These are phyloP conservation scores for Sclerotinia subarctica DNA, from an alignment of 2,329 filamentous ascomycete species.

Conservation along the genomic window DNA sequence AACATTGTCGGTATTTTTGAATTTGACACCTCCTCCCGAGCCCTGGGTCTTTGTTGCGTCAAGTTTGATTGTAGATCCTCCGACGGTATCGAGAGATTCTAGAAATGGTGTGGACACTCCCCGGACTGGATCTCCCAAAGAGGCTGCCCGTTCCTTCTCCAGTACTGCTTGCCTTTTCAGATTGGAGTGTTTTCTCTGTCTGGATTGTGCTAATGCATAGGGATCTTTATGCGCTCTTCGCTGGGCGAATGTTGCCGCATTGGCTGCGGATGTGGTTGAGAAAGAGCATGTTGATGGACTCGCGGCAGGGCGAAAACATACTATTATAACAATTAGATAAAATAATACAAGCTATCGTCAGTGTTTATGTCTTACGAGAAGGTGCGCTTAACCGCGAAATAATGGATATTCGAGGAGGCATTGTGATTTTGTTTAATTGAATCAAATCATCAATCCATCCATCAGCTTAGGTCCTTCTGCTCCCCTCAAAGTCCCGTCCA, in stretches of 20 bases:
- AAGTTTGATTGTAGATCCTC: constrained; percentile 27
- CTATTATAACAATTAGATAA: constrained; percentile 40
- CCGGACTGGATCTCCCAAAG: constrained; percentile 73
- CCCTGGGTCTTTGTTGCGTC: constrained; percentile 38
- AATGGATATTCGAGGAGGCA: constrained; percentile 65
- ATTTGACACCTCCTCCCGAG: constrained; percentile 44
- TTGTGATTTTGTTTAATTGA: constrained; percentile 37
- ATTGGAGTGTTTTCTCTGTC: constrained; percentile 81
- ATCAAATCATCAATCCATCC: background rate
- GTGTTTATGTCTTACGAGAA: constrained; percentile 49
- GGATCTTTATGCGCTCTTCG: constrained; percentile 72
- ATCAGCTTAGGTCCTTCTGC: background rate
- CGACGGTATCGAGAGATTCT: constrained; percentile 69
- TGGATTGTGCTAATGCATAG: constrained; percentile 75
- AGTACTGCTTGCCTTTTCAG: constrained; percentile 71
- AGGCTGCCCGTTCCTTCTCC: constrained; percentile 58
- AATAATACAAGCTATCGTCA: background rate
- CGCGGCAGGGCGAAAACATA: constrained; percentile 57
- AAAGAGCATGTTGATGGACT: constrained; percentile 49
- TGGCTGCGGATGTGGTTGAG: constrained; percentile 62
- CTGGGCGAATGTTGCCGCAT: constrained; percentile 55
- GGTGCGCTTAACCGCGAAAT: constrained; percentile 58
- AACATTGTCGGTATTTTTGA: constrained; percentile 47
- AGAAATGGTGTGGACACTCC: constrained; percentile 80
- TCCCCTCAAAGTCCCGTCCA: constrained; percentile 20